A percentile compares a stretch with the other conserved stretches of the same genome.
phyloP scores from a whole-genome alignment of 331 rosid species.

The Quercus tomentella region DNA sequence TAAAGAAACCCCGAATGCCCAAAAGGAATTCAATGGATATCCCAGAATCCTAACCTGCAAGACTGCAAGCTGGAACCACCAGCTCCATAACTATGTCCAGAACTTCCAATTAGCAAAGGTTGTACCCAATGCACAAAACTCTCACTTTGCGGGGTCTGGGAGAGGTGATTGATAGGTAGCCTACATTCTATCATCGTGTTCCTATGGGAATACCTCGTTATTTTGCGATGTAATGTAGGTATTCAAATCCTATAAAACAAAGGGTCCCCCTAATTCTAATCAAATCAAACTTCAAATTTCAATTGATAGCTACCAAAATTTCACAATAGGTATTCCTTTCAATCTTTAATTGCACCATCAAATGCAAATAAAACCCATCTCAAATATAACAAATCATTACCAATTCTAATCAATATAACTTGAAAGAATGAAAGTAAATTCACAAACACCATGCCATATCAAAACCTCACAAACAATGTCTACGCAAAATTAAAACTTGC shows the following conservation, averaged over 20 bases:
- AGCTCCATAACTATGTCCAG: background rate
- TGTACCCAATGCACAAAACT: too few relatives aligned
- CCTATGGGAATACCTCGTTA: background rate
- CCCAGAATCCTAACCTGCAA: background rate
- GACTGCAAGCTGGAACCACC: background rate
- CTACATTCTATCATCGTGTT: too few relatives aligned
- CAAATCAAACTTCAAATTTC: background rate
- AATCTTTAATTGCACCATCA: background rate
- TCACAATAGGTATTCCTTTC: background rate
- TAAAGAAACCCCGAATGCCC: too few relatives aligned
- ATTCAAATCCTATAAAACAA: background rate
- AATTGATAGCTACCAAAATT: background rate
- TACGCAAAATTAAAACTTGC: background rate
- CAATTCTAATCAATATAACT: too few relatives aligned
- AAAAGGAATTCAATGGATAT: background rate
- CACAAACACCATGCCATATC: background rate
- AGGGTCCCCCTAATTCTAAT: background rate
- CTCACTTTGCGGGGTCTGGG: too few relatives aligned
- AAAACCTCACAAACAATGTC: background rate
- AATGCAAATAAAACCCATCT: background rate
- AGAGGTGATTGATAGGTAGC: too few relatives aligned
- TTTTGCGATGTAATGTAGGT: background rate
- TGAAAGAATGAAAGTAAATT: background rate
- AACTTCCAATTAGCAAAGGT: too few relatives aligned
- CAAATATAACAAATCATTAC: background rate